Evolutionary conservation across 768 basidiomycete species (phyloP).

Genomic region (Mrakia gelida): DNA sequence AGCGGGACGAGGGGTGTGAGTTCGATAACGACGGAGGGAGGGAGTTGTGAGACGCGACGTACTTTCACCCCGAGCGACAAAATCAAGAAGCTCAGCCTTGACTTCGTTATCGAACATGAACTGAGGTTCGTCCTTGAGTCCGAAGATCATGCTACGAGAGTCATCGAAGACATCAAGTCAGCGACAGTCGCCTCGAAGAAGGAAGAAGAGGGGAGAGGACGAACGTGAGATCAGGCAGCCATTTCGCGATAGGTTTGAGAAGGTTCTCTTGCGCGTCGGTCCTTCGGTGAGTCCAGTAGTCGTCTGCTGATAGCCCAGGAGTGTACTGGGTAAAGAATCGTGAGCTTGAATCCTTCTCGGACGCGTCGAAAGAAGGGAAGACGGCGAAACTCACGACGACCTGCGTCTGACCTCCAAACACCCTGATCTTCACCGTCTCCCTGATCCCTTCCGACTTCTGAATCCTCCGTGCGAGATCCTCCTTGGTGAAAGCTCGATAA

Average conservation of each 20-base stretch:
- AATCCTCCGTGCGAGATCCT: conserved; percentile 35
- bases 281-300: conserved; percentile 32
- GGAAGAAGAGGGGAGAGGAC: neutral
- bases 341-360: too few species aligned
- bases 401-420: neutral
- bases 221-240: conserved; percentile 25
- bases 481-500: conserved; percentile 39
- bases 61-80: neutral
- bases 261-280: conserved; percentile 23
- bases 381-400: neutral
- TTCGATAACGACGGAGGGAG: neutral
- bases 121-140: conserved; percentile 32
- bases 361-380: neutral
- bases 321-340: neutral
- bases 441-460: conserved; percentile 21
- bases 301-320: neutral
- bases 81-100: neutral
- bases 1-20: too few species aligned
- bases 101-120: conserved; percentile 24
- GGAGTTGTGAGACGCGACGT: neutral
- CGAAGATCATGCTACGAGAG: conserved; percentile 22
- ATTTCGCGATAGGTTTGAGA: conserved; percentile 4
- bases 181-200: neutral
- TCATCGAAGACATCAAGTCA: neutral
- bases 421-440: conserved; percentile 22